Evolutionary conservation across 371 early-diverging fungal genomes (phyloP), one percentile per base, ranked within the genome.

Genomic region (Syncephalastrum racemosum): DNA sequence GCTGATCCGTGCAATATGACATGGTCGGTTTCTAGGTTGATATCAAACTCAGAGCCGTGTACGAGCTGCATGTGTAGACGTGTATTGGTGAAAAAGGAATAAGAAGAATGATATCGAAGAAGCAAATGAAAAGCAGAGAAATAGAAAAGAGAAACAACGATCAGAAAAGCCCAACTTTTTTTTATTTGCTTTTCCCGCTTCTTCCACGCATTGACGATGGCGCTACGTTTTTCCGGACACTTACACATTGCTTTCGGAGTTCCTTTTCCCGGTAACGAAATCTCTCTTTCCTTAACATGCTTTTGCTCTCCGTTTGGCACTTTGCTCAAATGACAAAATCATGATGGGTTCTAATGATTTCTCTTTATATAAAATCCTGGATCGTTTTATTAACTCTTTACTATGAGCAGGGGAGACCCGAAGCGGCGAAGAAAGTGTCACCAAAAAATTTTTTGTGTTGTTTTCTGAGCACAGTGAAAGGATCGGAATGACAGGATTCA

Each of bases 1-100:
- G 62, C 56, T 25, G 66, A 66, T 4, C 80, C 80, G 53, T 74
- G 80, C 20, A 79, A 41, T 23, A 79, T 63, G 46, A 79, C 63
- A 51, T 74, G 70, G 18, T 71, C 66, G 4, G 56, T 73, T 47
- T 75, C 75, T 2, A 73, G 31, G 16, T 70, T 63, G 44, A 78
- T 78, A 50, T 68, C 64, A 45, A 78, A 72, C 18, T 70, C 75
- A 27, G 71, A 58, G 1, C 59, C 56, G 39, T 73, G 72, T 4
- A 70, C 66, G 27, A 72, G 58, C 43, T 71, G 76, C 53, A 75
- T 75, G 36, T 31, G 36, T n/a, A n/a, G 19, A 68, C 65, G 41
- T 61, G 68, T 39, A 61, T 23, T 50, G 62, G 16, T 8, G 12
- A 7, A 45, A 15, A 19, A 44, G 16, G 19, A 44, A 1, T 10